These are phyloP conservation scores for Globisporangium irregulare DNA, from an alignment of 352 stramenopile species.

Conservation along the genomic window DNA sequence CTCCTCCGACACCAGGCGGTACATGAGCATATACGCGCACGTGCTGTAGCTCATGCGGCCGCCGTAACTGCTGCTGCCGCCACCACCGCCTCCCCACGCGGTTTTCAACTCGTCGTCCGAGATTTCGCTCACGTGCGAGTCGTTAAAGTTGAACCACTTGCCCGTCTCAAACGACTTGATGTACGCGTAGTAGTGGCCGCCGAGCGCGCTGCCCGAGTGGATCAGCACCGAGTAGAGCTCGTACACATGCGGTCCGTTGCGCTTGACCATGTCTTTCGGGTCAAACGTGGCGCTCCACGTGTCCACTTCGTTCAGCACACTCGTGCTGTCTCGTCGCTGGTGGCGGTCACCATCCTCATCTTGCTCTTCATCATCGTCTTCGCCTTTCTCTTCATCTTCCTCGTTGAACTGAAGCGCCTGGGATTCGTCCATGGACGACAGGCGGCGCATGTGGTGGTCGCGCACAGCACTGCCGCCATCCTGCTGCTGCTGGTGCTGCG, in stretches of 20 bases:
- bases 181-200: constrained; percentile 94
- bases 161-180: constrained; percentile 85
- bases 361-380: constrained; percentile 15
- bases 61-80: constrained; percentile 45
- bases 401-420: constrained; percentile 42
- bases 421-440: constrained; percentile 79
- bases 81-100: constrained; percentile 58
- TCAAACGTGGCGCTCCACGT: constrained; percentile 78
- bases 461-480: neutral
- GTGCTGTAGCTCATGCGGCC: constrained; percentile 64
- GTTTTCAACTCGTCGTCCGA: constrained; percentile 74
- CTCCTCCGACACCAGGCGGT: constrained; percentile 64
- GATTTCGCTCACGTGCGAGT: constrained; percentile 77
- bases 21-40: constrained; percentile 92
- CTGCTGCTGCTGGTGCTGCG: constrained; percentile 28
- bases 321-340: constrained; percentile 9
- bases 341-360: neutral
- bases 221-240: constrained; percentile 93
- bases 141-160: constrained; percentile 90
- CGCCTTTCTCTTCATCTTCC: constrained; percentile 17
- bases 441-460: constrained; percentile 27
- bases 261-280: constrained; percentile 54
- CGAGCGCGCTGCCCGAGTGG: constrained; percentile 89
- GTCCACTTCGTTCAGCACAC: constrained; percentile 27
- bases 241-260: constrained; percentile 76